phyloP scores from a whole-genome alignment of 139 green algal genomes.

The Chlorella sp. region DNA sequence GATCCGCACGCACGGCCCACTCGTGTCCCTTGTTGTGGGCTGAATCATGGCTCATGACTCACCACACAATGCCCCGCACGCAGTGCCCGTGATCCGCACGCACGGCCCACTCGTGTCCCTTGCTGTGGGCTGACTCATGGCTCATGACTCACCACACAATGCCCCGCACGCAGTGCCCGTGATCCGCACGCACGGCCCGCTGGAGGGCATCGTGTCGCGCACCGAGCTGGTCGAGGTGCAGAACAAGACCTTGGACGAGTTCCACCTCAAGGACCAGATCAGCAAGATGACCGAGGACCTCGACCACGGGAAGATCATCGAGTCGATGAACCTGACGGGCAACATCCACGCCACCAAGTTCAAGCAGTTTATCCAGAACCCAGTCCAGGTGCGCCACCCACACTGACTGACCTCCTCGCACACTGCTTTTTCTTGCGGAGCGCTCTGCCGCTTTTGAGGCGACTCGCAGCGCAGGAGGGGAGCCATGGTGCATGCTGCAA shows the following conservation, averaged over 20 bases:
- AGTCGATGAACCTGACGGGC: constrained; percentile 28
- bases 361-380: constrained; percentile 10
- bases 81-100: no score
- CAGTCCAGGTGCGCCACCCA: constrained; percentile 4
- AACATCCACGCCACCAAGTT: constrained; percentile 30
- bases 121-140: background rate
- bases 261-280: constrained; percentile 48
- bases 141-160: background rate
- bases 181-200: constrained; percentile 26
- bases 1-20: no score
- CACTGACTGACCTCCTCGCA: no score
- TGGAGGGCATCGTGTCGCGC: constrained; percentile 34
- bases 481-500: no score
- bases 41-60: no score
- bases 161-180: constrained; percentile 42
- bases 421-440: no score
- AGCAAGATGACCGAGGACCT: constrained; percentile 29
- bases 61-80: no score
- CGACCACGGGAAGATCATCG: constrained; percentile 33
- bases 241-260: constrained; percentile 34
- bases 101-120: constrained; percentile 35
- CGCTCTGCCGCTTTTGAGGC: no score
- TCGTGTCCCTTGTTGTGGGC: no score
- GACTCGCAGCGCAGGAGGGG: no score
- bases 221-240: constrained; percentile 24